These are phyloP conservation scores for Trypanosomatidae sp. DNA, from an alignment of 208 protist species.

Conservation along the genomic window DNA sequence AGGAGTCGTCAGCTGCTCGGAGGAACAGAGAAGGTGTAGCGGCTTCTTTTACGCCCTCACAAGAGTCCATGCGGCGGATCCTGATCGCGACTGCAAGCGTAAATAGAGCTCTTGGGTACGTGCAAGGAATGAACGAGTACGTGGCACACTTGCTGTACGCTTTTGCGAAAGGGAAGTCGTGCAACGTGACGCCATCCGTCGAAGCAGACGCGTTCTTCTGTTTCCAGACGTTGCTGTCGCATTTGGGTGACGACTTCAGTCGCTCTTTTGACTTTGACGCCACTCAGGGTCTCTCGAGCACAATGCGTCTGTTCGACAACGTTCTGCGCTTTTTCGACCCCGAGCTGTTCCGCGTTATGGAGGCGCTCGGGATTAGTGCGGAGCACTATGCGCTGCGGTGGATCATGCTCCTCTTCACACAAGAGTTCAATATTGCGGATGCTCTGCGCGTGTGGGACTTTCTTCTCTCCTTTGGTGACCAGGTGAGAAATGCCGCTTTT, in stretches of 20 bases:
- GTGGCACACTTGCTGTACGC: constrained; percentile 74
- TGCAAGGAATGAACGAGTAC: constrained; percentile 88
- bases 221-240: constrained; percentile 68
- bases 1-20: background rate
- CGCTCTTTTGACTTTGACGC: constrained; percentile 56
- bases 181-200: constrained; percentile 30
- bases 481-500: constrained; percentile 45
- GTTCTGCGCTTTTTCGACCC: constrained; percentile 67
- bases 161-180: constrained; percentile 38
- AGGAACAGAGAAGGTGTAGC: background rate
- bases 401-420: constrained; percentile 85
- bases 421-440: constrained; percentile 83
- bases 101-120: constrained; percentile 77
- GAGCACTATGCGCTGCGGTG: constrained; percentile 85
- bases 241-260: constrained; percentile 78
- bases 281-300: constrained; percentile 51
- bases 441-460: constrained; percentile 86
- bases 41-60: constrained; percentile 18
- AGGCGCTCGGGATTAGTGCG: constrained; percentile 36
- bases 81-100: constrained; percentile 58
- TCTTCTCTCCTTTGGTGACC: constrained; percentile 70
- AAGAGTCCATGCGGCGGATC: constrained; percentile 65
- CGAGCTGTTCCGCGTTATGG: constrained; percentile 48
- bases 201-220: constrained; percentile 78
- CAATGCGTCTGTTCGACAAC: constrained; percentile 63